Percentiles rank a stretch among this genome's conserved stretches.
These are phyloP conservation scores for Miamiensis avidus DNA, from an alignment of 169 alveolate genomes.

Conservation along the genomic window DNA sequence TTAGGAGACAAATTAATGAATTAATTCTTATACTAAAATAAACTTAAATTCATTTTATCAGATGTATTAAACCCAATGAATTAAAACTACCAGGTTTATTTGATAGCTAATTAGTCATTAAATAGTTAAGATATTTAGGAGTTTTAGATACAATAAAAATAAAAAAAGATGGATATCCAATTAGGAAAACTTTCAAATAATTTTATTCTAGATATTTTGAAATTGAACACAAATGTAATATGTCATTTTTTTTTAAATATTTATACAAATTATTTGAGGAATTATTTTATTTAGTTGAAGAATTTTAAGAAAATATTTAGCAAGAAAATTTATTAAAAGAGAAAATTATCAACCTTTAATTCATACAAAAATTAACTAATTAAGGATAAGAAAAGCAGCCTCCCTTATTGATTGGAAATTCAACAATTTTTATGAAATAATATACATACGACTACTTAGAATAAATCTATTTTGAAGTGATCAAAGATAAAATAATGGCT, in stretches of 20 bases:
- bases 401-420: too few species aligned
- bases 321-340: neutral
- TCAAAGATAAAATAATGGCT: neutral
- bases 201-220: too few species aligned
- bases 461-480: neutral
- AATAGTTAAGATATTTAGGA: neutral
- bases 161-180: constrained; percentile 1
- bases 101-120: neutral
- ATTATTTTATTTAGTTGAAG: neutral
- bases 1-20: neutral
- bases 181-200: neutral
- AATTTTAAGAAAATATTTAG: neutral
- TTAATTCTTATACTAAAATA: neutral
- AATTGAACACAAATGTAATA: too few species aligned
- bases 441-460: neutral
- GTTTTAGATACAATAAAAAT: constrained; percentile 7
- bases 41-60: neutral
- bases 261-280: neutral
- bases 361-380: too few species aligned
- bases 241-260: too few species aligned
- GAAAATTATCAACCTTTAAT: neutral
- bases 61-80: constrained; percentile 12
- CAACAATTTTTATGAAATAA: neutral
- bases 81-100: constrained; percentile 1
- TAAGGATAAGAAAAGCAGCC: too few species aligned